Conservation (phyloP, 768 basidiomycete genomes). For the Inosperma sp. region DNA sequence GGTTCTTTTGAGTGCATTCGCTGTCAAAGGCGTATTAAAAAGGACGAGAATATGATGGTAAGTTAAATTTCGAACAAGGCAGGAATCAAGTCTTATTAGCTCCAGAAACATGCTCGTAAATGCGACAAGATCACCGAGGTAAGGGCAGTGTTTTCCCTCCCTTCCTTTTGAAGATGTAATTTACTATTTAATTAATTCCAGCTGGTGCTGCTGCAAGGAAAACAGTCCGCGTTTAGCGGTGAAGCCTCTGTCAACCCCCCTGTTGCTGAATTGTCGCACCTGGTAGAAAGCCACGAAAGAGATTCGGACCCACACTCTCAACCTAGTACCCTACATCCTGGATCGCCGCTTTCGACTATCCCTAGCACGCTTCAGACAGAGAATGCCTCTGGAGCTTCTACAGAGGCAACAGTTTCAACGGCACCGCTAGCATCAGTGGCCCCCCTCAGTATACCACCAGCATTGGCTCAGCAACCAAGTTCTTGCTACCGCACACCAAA, state of each 20-base stretch:
- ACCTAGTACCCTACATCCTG: background rate
- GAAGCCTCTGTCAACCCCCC: too few species aligned
- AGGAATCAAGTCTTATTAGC: background rate
- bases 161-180: too few species aligned
- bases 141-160: too few species aligned
- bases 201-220: background rate
- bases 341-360: background rate
- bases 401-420: background rate
- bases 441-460: background rate
- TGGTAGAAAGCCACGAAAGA: background rate
- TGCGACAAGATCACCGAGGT: background rate
- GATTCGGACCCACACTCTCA: background rate
- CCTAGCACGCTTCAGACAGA: background rate
- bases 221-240: background rate
- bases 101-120: background rate
- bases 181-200: too few species aligned
- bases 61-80: background rate
- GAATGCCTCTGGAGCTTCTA: background rate
- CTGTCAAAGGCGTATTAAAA: background rate
- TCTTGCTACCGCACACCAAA: too few species aligned
- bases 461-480: background rate
- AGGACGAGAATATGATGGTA: background rate
- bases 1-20: background rate
- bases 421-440: background rate
- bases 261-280: background rate